A percentile compares a stretch with the other conserved stretches of the same genome.
Evolutionary conservation across 148 eudicot genomes (phyloP).

Genomic region (Rhododendron simsii): DNA sequence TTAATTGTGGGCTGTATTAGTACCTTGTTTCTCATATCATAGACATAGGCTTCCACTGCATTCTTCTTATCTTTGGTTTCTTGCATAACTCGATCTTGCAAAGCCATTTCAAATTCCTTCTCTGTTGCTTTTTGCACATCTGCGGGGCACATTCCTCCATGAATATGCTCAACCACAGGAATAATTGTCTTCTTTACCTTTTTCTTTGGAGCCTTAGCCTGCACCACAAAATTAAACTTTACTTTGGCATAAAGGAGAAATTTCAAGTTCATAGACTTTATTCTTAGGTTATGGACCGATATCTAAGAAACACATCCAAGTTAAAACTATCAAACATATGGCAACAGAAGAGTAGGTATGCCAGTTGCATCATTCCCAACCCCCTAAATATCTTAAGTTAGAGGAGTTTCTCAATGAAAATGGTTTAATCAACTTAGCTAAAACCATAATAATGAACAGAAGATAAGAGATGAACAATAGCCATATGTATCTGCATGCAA

Average conservation of each 20-base stretch:
- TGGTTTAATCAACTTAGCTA: neutral
- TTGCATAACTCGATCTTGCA: conserved; percentile 81
- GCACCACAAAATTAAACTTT: neutral
- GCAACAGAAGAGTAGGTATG: neutral
- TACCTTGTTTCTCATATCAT: conserved; percentile 85
- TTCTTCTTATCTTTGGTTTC: conserved; percentile 75
- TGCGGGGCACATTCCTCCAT: conserved; percentile 42
- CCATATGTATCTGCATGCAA: neutral
- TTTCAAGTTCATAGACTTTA: neutral
- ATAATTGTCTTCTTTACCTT: conserved; percentile 57
- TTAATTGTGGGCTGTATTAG: neutral
- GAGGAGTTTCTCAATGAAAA: neutral
- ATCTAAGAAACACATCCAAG: neutral
- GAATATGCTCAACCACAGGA: conserved; percentile 46
- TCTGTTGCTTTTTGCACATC: conserved; percentile 70
- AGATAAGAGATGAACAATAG: neutral
- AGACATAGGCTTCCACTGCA: conserved; percentile 78
- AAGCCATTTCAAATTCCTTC: conserved; percentile 82
- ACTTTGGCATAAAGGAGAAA: neutral
- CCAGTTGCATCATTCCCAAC: neutral
- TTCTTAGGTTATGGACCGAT: neutral
- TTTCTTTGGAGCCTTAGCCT: conserved; percentile 35
- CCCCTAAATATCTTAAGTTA: neutral
- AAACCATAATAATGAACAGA: neutral
- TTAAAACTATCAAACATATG: neutral